Percentiles rank a stretch among this genome's conserved stretches.
Evolutionary conservation across 2,329 filamentous ascomycete genomes (phyloP).

Genomic region (Fusarium buharicum): DNA sequence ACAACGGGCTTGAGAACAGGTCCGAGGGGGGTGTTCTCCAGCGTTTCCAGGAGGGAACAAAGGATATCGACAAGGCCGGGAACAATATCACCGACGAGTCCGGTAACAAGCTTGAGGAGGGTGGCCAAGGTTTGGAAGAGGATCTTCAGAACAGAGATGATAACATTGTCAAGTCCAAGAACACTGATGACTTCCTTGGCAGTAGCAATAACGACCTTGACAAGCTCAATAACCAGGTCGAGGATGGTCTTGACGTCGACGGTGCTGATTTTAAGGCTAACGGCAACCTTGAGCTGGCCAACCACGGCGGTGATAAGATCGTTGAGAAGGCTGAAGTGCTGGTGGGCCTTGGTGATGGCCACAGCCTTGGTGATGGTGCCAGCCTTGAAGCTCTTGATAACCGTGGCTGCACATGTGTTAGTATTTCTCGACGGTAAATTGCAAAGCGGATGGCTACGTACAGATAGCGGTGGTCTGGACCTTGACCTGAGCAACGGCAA

Average conservation of each 20-base stretch:
- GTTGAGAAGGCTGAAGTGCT: slow-evolving; percentile 11
- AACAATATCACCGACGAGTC: slow-evolving; percentile 26
- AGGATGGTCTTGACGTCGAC: slow-evolving; percentile 26
- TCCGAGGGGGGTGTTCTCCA: slow-evolving; percentile 16
- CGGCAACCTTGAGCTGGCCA: slow-evolving; percentile 22
- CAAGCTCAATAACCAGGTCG: slow-evolving; percentile 17
- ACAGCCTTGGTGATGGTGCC: slow-evolving; percentile 15
- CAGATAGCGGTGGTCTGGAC: slow-evolving; percentile 15
- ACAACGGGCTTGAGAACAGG: slow-evolving; percentile 16
- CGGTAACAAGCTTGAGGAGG: slow-evolving; percentile 15
- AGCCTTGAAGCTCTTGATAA: slow-evolving; percentile 18
- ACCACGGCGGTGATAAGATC: slow-evolving; percentile 17
- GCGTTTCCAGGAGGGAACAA: slow-evolving; percentile 14
- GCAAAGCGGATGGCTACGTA: neutral
- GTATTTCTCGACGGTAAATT: fast-evolving
- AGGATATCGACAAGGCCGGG: slow-evolving; percentile 24
- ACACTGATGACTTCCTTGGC: slow-evolving; percentile 11
- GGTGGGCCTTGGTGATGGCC: slow-evolving; percentile 12
- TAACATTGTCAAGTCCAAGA: slow-evolving; percentile 20
- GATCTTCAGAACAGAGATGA: neutral
- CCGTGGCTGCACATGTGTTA: slow-evolving; percentile 10
- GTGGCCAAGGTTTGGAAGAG: slow-evolving; percentile 23
- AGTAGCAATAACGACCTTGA: slow-evolving; percentile 16
- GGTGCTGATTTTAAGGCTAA: slow-evolving; percentile 8
- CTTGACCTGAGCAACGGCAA: slow-evolving; percentile 22